Conservation (phyloP, 2,329 filamentous ascomycete species). For the Colletotrichum sublineola region DNA sequence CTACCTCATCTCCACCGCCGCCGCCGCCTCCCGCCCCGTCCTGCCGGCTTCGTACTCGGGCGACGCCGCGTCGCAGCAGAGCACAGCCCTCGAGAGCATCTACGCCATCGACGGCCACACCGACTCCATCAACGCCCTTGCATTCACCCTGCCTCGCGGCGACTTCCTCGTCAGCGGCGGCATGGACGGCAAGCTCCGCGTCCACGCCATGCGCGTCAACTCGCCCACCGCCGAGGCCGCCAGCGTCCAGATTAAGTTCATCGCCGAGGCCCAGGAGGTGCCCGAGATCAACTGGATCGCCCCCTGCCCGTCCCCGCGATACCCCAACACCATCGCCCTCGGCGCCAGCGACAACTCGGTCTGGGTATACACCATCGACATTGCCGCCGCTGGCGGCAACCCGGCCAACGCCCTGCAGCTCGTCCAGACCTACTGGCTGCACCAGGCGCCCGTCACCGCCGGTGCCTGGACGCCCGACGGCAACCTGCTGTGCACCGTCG, state of each 20-base stretch:
- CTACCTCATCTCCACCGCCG: constrained; percentile 84
- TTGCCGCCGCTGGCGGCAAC: constrained; percentile 66
- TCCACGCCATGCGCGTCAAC: constrained; percentile 70
- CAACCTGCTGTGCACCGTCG: constrained; percentile 86
- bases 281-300: constrained; percentile 94
- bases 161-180: constrained; percentile 90
- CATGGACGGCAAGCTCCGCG: constrained; percentile 84
- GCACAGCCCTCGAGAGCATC: constrained; percentile 73
- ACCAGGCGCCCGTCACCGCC: constrained; percentile 87
- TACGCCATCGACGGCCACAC: constrained; percentile 89
- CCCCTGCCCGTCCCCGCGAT: constrained; percentile 77
- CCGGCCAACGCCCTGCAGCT: constrained; percentile 74
- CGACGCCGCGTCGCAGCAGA: constrained; percentile 62
- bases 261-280: constrained; percentile 88
- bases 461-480: constrained; percentile 93
- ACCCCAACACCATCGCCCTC: constrained; percentile 86
- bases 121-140: constrained; percentile 89
- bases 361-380: constrained; percentile 93
- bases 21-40: constrained; percentile 73
- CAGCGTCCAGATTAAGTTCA: constrained; percentile 64
- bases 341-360: constrained; percentile 92
- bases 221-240: constrained; percentile 57
- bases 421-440: constrained; percentile 91
- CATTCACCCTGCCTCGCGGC: constrained; percentile 86
- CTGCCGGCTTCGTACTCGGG: constrained; percentile 80